phyloP scores from a whole-genome alignment of 805 yeast genomes.

The Yamadazyma takamatsuzukensis region DNA sequence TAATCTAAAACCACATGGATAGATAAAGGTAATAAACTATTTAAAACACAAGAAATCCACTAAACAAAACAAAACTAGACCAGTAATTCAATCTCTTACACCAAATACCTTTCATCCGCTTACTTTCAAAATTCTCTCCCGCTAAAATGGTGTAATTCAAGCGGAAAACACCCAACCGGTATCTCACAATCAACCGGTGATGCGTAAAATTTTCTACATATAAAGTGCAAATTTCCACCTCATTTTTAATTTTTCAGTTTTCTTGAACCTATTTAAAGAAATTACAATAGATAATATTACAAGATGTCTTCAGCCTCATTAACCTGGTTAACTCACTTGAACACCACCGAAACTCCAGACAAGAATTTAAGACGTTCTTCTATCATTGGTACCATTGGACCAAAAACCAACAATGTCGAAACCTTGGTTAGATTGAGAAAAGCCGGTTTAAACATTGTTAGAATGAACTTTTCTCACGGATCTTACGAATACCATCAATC shows the following conservation, averaged over 20 bases:
- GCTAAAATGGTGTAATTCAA: too few relatives aligned
- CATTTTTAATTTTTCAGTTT: background rate
- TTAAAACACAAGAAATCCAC: too few relatives aligned
- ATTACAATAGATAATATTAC: too few relatives aligned
- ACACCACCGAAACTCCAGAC: constrained; percentile 71
- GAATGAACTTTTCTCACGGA: constrained; percentile 99
- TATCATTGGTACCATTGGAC: constrained; percentile 98
- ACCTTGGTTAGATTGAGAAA: constrained; percentile 81
- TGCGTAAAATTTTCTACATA: constrained; percentile 5
- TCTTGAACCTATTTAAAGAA: background rate
- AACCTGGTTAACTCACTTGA: constrained; percentile 80
- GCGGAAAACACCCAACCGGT: too few relatives aligned
- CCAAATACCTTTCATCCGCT: too few relatives aligned
- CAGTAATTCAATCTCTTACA: too few relatives aligned
- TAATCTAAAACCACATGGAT: too few relatives aligned
- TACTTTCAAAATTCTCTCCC: too few relatives aligned
- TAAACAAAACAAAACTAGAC: too few relatives aligned
- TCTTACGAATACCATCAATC: constrained; percentile 96
- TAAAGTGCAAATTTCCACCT: background rate
- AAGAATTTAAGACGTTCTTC: constrained; percentile 86
- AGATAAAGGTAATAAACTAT: too few relatives aligned
- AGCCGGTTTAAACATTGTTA: constrained; percentile 96
- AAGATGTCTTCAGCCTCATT: constrained; percentile 47
- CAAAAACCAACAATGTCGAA: constrained; percentile 91
- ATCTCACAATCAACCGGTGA: constrained; percentile 8